A percentile compares a stretch with the other conserved stretches of the same genome.
These are phyloP conservation scores for Pichia sp. DNA, from an alignment of 1,139 yeast genomes.

Conservation along the genomic window DNA sequence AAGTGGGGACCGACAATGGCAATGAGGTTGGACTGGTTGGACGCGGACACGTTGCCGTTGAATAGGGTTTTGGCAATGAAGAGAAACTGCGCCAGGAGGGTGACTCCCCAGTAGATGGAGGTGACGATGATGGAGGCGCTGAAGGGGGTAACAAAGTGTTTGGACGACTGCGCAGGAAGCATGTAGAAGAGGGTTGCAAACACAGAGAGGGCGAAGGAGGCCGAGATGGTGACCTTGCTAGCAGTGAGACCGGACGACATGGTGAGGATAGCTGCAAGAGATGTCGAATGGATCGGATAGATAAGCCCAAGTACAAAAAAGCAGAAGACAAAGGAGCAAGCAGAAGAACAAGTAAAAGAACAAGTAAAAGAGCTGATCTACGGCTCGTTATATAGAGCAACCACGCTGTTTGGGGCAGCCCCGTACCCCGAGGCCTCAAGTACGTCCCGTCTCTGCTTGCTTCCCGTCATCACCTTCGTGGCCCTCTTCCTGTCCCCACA, in stretches of 20 bases:
- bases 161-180: constrained; percentile 33
- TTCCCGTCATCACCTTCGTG: no score
- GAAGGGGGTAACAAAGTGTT: constrained; percentile 57
- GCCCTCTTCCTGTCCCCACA: no score
- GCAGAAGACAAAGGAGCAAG: no score
- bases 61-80: constrained; percentile 51
- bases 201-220: constrained; percentile 49
- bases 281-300: no score
- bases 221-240: constrained; percentile 44
- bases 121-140: constrained; percentile 53
- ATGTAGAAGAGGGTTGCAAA: constrained; percentile 53
- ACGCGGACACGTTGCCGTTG: constrained; percentile 32
- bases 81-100: constrained; percentile 49
- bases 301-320: no score
- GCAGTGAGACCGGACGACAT: constrained; percentile 25
- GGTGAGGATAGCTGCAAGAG: neutral
- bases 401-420: no score
- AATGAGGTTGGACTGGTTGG: constrained; percentile 31
- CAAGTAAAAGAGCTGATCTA: no score
- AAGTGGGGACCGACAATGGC: constrained; percentile 55
- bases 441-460: no score
- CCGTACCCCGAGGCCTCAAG: no score
- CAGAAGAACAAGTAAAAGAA: no score
- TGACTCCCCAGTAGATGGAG: constrained; percentile 54
- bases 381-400: no score